A percentile compares a stretch with the other conserved stretches of the same genome.
Evolutionary conservation across 2,329 filamentous ascomycete species (phyloP).

Genomic region (Volutella citrinella): DNA sequence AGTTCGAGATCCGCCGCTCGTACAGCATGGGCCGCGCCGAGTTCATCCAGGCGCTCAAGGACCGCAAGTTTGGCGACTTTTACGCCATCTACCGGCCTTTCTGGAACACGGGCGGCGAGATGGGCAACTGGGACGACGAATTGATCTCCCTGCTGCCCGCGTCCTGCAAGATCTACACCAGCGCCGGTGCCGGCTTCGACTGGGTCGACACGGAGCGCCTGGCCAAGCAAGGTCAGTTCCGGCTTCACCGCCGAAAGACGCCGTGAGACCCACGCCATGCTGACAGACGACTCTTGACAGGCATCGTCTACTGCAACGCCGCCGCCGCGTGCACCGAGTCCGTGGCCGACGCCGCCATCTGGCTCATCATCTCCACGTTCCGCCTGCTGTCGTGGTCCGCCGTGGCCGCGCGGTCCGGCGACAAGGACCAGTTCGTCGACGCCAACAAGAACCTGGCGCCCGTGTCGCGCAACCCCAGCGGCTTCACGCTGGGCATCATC

Average conservation of each 20-base stretch:
- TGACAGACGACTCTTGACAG: conserved; percentile 7
- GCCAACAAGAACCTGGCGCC: conserved; percentile 22
- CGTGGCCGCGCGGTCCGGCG: conserved; percentile 21
- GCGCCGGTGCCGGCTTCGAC: conserved; percentile 25
- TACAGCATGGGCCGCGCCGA: conserved; percentile 24
- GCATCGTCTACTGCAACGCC: conserved; percentile 24
- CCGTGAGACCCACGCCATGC: no score
- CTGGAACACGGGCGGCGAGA: conserved; percentile 26
- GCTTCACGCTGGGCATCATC: conserved; percentile 24
- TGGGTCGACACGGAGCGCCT: conserved; percentile 23
- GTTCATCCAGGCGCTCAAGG: conserved; percentile 22
- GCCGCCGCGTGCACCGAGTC: conserved; percentile 26
- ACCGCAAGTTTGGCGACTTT: conserved; percentile 21
- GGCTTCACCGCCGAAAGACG: no score
- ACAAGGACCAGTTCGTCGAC: conserved; percentile 22
- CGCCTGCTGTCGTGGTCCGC: conserved; percentile 24
- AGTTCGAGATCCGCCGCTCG: conserved; percentile 23
- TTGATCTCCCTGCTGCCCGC: conserved; percentile 17
- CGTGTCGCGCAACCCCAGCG: conserved; percentile 20
- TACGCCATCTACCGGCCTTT: conserved; percentile 25
- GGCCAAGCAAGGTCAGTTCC: conserved; percentile 19
- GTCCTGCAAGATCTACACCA: conserved; percentile 24
- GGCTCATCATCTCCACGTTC: conserved; percentile 27
- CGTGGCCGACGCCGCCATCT: conserved; percentile 24
- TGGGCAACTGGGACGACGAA: conserved; percentile 27